Base-by-base conservation (phyloP, 805 yeast species). In the Zygotorulaspora florentina region DNA sequence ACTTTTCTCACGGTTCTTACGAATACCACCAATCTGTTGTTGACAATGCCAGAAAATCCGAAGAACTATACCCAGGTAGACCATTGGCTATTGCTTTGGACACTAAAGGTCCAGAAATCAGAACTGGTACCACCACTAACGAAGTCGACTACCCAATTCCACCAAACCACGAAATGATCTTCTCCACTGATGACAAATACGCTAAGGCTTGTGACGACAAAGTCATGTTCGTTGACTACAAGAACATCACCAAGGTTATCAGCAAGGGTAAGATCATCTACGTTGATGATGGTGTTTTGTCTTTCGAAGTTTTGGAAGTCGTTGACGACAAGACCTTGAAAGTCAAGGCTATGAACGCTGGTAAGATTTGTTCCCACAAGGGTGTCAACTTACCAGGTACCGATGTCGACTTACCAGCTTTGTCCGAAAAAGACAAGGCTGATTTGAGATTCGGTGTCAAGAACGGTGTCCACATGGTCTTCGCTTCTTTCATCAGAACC, bases 381-480 rank as follows among this genome's bases (percentile, higher is more conserved):
- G 99, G 99, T 77, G 98, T 93, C 61, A 93, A 93, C 81, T 79
- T 93, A 70, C 99, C 99, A 73, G 91, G 91, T 73, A 91, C 98
- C 55, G 98, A 93, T 69, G 98, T 93, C 62, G 99, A 93, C 72
- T 80, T 93, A 70, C 99, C 99, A 59, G 97, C 99, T 59, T 78
- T 93, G 57, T 84, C 95, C 55, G 98, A 90, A 75, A 93, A 93
- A 81, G 99, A 93, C 75, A 84, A 82, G 75, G 80, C 79, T 56
- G 99, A 93, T 72, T 77, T 93, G 68, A 74, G 76, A 65, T 93
- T 93, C 68, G 99, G 99, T 79, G 96, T 93, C 70, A 86, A 86
- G 80, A 91, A 93, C 79, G 82, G 83, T 66, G 98, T 93, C 64
- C 96, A 93, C 80, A 93, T 93, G 96, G 76, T 93, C 67, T 93